A percentile compares a stretch with the other conserved stretches of the same genome.
Evolutionary conservation across 2,329 filamentous ascomycete species (phyloP).

Genomic region (Lecanosticta acicola): DNA sequence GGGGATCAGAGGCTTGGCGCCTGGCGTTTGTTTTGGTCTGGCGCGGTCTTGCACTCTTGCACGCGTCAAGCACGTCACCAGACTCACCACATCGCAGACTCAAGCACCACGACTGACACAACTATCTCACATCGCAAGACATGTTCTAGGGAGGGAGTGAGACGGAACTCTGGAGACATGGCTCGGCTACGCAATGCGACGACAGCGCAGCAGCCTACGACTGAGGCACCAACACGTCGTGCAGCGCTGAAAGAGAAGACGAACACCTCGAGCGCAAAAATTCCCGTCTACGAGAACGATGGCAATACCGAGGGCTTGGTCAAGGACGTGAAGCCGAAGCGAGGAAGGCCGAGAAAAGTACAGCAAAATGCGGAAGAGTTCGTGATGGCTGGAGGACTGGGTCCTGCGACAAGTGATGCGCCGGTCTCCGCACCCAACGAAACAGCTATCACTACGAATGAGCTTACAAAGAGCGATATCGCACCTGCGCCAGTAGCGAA

Average conservation of each 20-base stretch:
- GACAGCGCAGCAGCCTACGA: conserved; percentile 10
- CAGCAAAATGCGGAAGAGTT: conserved; percentile 21
- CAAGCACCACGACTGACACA: neutral
- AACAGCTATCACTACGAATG: conserved; percentile 18
- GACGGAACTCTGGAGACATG: conserved; percentile 14
- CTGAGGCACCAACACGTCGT: conserved; percentile 13
- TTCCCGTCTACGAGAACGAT: conserved; percentile 22
- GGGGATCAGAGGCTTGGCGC: too few species aligned
- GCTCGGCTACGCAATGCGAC: conserved; percentile 26
- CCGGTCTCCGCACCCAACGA: conserved; percentile 10
- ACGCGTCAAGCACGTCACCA: neutral
- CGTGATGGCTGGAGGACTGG: conserved; percentile 29
- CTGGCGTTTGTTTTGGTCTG: too few species aligned
- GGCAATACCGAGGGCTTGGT: conserved; percentile 25
- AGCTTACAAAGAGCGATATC: conserved; percentile 24
- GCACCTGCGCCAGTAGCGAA: conserved; percentile 12
- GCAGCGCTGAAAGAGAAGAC: conserved; percentile 29
- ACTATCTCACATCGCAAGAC: neutral
- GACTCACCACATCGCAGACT: neutral
- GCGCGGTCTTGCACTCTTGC: too few species aligned
- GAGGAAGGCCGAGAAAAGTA: conserved; percentile 19
- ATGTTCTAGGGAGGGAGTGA: neutral
- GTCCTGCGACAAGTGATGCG: conserved; percentile 11
- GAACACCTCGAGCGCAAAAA: conserved; percentile 22
- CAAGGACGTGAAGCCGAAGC: conserved; percentile 23